Percentiles rank a stretch among this genome's conserved stretches.
Evolutionary conservation across 805 yeast genomes (phyloP).

Genomic region (Tetrapisispora phaffii): DNA sequence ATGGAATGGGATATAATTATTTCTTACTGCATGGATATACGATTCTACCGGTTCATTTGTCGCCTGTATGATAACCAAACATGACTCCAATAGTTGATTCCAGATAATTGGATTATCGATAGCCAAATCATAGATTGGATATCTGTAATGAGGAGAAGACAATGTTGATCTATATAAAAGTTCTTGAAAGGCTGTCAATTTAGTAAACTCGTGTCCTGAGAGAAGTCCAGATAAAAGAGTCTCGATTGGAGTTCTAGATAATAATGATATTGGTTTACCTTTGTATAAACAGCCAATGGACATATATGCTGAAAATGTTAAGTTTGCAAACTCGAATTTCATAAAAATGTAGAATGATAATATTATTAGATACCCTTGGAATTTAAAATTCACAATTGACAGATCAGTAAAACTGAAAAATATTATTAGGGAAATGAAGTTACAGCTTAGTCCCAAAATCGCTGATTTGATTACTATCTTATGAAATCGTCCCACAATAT

Average conservation of each 20-base stretch:
- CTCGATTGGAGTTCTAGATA: slow-evolving; percentile 49
- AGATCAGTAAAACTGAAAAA: slow-evolving; percentile 15
- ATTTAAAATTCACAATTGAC: slow-evolving; percentile 23
- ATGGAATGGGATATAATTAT: background rate
- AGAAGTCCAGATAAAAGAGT: slow-evolving; percentile 57
- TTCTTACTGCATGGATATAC: slow-evolving; percentile 16
- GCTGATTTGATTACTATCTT: slow-evolving; percentile 30
- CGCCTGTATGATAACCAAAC: slow-evolving; percentile 44
- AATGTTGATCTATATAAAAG: slow-evolving; percentile 53
- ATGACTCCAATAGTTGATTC: slow-evolving; percentile 52
- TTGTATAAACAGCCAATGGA: slow-evolving; percentile 65
- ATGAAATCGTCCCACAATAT: slow-evolving; percentile 22
- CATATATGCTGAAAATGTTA: slow-evolving; percentile 53
- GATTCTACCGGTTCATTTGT: slow-evolving; percentile 32
- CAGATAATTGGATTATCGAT: slow-evolving; percentile 41
- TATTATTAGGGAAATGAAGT: background rate
- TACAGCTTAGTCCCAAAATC: slow-evolving; percentile 7
- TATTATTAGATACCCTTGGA: slow-evolving; percentile 29
- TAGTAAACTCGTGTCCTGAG: slow-evolving; percentile 40
- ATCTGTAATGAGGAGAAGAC: slow-evolving; percentile 38
- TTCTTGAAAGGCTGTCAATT: slow-evolving; percentile 67
- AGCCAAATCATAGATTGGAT: slow-evolving; percentile 43
- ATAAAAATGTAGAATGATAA: slow-evolving; percentile 30
- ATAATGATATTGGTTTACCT: slow-evolving; percentile 45
- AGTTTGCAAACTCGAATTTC: slow-evolving; percentile 48